Evolutionary conservation across 2,329 filamentous ascomycete genomes (phyloP).

Genomic region (Plectosphaerella cucumerina): DNA sequence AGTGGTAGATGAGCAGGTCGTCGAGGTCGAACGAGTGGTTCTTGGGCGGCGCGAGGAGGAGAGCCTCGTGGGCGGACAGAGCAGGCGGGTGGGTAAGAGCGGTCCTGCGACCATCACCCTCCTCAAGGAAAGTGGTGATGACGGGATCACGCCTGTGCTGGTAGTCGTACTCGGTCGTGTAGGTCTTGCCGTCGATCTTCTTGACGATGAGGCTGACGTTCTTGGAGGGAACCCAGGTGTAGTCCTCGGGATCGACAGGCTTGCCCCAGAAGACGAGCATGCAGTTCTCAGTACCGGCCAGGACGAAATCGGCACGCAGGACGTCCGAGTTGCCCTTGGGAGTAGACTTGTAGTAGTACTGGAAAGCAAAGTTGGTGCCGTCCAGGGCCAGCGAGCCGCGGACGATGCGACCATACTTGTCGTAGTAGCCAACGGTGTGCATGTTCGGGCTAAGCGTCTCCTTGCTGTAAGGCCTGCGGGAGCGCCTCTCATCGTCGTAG

Average conservation of each 20-base stretch:
- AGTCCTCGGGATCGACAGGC: conserved; percentile 17
- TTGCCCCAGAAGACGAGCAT: conserved; percentile 31
- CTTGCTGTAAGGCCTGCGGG: conserved; percentile 21
- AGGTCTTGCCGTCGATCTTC: conserved; percentile 17
- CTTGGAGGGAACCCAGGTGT: conserved; percentile 28
- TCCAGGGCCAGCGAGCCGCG: conserved; percentile 22
- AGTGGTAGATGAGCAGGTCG: conserved; percentile 29
- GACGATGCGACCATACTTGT: conserved; percentile 26
- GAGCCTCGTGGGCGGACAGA: conserved; percentile 22
- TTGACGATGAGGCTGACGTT: conserved; percentile 28
- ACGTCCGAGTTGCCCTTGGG: conserved; percentile 26
- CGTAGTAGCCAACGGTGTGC: conserved; percentile 24
- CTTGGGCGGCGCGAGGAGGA: conserved; percentile 21
- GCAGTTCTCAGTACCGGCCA: conserved; percentile 15
- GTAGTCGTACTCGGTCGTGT: conserved; percentile 27
- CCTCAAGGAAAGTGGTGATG: conserved; percentile 23
- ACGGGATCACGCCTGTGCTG: conserved; percentile 31
- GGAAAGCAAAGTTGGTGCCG: conserved; percentile 23
- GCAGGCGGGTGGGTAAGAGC: conserved; percentile 17
- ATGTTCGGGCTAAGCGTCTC: conserved; percentile 15
- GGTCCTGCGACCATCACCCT: conserved; percentile 13
- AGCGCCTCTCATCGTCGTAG: conserved; percentile 14
- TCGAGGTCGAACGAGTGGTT: conserved; percentile 27
- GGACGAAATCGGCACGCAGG: conserved; percentile 24
- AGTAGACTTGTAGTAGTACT: conserved; percentile 28